Evolutionary conservation across 495 filamentous ascomycete genomes (phyloP), one percentile per base, ranked within the genome.

Genomic region (Emericellopsis terricola): DNA sequence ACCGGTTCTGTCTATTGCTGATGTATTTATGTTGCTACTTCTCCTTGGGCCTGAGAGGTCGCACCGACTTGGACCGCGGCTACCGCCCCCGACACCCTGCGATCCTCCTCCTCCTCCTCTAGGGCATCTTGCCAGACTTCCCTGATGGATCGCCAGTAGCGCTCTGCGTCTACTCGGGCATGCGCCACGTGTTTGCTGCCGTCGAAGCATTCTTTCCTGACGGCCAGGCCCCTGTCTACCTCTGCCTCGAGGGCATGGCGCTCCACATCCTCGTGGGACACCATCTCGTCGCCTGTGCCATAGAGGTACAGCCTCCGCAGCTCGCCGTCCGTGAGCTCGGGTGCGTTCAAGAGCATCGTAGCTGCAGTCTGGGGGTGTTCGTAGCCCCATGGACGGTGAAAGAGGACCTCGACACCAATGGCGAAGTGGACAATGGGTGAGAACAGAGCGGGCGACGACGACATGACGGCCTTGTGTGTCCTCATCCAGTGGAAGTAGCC

Each of bases 251-350:
- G 41, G 9, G 52, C 55, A 36, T 62, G 59, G 29, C 7, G 37
- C 43, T 60, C 57, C 8, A 65, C 53, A 37, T 57, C 46, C 17
- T 26, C 37, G 48, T 47, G 56, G 3, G 50, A 38, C n/a, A 63
- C 54, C 42, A 64, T 44, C 29, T 16, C 19, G 35, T 65, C 62
- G 14, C 34, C 46, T 23, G 42, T 39, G 11, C 55, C 47, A 29
- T 64, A 66, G 1, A 64, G 39, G 38, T 64, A 66, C 14, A 50
- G 42, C 13, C 62, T 41, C 2, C 53, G 41, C 4, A 46, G 51
- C 41, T 64, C 59, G 15, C 33, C 46, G 16, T 39, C 41, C 11
- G 15, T 14, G 15, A 45, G 27, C 8, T 23, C 42, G 0, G 31
- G 14, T 14, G 55, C 48, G 23, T 64, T 59, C 7, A 57, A 47